Evolutionary conservation across 495 filamentous ascomycete species (phyloP).

Genomic region (Mytilinidion resinicola): DNA sequence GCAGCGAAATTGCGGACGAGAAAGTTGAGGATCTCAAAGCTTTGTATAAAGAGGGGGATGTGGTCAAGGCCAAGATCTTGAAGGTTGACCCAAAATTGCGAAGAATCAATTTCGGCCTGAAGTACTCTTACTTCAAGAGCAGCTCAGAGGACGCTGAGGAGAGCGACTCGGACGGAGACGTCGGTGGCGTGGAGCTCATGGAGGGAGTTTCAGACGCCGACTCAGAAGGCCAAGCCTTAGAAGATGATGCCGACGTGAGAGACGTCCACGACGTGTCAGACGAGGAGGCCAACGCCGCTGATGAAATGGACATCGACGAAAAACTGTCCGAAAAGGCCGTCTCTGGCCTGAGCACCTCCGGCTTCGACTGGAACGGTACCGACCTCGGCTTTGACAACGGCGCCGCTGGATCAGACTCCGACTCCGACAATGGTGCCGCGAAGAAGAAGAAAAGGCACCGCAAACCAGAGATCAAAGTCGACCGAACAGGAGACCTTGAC

Average conservation of each 20-base stretch:
- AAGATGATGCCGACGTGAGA: constrained; percentile 40
- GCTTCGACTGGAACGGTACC: constrained; percentile 82
- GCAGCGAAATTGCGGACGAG: constrained; percentile 80
- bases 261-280: constrained; percentile 39
- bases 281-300: constrained; percentile 36
- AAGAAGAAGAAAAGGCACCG: constrained; percentile 75
- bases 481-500: constrained; percentile 83
- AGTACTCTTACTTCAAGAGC: constrained; percentile 80
- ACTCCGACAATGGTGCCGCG: constrained; percentile 42
- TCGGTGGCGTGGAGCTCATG: constrained; percentile 16
- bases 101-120: constrained; percentile 81
- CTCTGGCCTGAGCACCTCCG: constrained; percentile 63
- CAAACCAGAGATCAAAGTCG: constrained; percentile 74
- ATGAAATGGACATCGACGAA: constrained; percentile 45
- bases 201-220: constrained; percentile 15
- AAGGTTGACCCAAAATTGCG: constrained; percentile 65
- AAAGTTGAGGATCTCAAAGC: constrained; percentile 70
- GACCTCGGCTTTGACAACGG: constrained; percentile 46
- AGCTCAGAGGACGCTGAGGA: constrained; percentile 50
- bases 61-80: constrained; percentile 82
- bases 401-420: constrained; percentile 44
- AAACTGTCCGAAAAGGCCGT: constrained; percentile 26
- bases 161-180: constrained; percentile 39
- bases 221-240: constrained; percentile 37
- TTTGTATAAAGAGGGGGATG: constrained; percentile 80